phyloP scores from a whole-genome alignment of 257 asterid genomes.

The Haberlea rhodopensis region DNA sequence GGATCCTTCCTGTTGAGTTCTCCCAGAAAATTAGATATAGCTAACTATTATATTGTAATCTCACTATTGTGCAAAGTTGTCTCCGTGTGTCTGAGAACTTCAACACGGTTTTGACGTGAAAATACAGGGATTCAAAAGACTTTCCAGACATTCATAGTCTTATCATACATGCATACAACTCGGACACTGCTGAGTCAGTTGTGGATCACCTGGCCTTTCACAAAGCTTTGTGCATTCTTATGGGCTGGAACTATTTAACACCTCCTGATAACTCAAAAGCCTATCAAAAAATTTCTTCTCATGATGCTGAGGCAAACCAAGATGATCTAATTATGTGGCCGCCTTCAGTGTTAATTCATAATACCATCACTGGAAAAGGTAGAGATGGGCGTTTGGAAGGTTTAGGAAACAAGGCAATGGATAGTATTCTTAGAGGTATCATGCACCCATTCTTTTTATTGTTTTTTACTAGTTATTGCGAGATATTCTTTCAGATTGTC shows the following conservation, averaged over 20 bases:
- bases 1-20: constrained; percentile 9
- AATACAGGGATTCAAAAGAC: constrained; percentile 83
- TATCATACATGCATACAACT: constrained; percentile 79
- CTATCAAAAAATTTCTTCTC: constrained; percentile 74
- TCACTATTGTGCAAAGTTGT: constrained; percentile 29
- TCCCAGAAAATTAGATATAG: constrained; percentile 15
- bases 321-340: constrained; percentile 96
- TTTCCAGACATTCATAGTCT: constrained; percentile 80
- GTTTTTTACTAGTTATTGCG: constrained; percentile 28
- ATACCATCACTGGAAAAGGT: constrained; percentile 80
- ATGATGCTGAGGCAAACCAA: constrained; percentile 66
- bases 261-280: constrained; percentile 82
- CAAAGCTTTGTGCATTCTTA: constrained; percentile 85
- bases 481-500: constrained; percentile 23
- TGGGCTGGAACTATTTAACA: constrained; percentile 88
- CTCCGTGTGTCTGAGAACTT: constrained; percentile 39
- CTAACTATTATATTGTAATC: constrained; percentile 25
- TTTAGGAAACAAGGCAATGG: constrained; percentile 94
- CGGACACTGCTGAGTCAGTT: constrained; percentile 54
- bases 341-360: constrained; percentile 83
- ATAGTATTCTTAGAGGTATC: constrained; percentile 90
- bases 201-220: constrained; percentile 93
- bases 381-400: constrained; percentile 94
- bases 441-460: constrained; percentile 32
- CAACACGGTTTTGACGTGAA: constrained; percentile 53